A percentile compares a stretch with the other conserved stretches of the same genome.
phyloP scores from a whole-genome alignment of 371 early-diverging fungal genomes.

The Rhizopus stolonifer region DNA sequence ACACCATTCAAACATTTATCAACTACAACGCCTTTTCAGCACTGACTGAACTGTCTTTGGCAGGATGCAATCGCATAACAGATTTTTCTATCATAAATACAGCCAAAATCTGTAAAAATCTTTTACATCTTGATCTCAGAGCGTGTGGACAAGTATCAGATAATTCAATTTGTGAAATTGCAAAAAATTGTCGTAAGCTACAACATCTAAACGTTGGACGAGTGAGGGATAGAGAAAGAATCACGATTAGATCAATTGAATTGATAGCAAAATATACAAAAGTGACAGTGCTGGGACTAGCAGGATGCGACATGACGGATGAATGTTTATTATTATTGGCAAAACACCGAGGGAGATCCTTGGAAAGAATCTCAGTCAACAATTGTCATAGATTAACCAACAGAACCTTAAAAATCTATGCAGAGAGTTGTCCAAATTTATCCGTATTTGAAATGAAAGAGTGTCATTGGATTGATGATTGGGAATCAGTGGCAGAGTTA shows the following conservation, averaged over 20 bases:
- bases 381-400: slow-evolving; percentile 57
- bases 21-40: slow-evolving; percentile 12
- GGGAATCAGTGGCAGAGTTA: slow-evolving; percentile 39
- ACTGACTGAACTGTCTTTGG: slow-evolving; percentile 52
- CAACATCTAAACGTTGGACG: slow-evolving; percentile 60
- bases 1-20: slow-evolving; percentile 8
- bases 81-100: slow-evolving; percentile 43
- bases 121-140: slow-evolving; percentile 55
- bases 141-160: slow-evolving; percentile 61
- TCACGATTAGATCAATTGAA: slow-evolving; percentile 50
- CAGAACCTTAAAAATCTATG: slow-evolving; percentile 44
- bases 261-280: slow-evolving; percentile 51
- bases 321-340: slow-evolving; percentile 54
- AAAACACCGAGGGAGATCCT: slow-evolving; percentile 32
- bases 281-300: slow-evolving; percentile 54
- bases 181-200: slow-evolving; percentile 43
- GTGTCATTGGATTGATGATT: slow-evolving; percentile 48
- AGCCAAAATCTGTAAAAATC: slow-evolving; percentile 43
- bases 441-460: slow-evolving; percentile 65
- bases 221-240: slow-evolving; percentile 49
- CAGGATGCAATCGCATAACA: slow-evolving; percentile 58
- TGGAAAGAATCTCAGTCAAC: slow-evolving; percentile 61
- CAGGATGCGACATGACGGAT: slow-evolving; percentile 60
- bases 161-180: slow-evolving; percentile 43
- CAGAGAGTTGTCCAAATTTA: slow-evolving; percentile 47